Conservation (phyloP, 768 basidiomycete genomes). For the Obba rivulosa region DNA sequence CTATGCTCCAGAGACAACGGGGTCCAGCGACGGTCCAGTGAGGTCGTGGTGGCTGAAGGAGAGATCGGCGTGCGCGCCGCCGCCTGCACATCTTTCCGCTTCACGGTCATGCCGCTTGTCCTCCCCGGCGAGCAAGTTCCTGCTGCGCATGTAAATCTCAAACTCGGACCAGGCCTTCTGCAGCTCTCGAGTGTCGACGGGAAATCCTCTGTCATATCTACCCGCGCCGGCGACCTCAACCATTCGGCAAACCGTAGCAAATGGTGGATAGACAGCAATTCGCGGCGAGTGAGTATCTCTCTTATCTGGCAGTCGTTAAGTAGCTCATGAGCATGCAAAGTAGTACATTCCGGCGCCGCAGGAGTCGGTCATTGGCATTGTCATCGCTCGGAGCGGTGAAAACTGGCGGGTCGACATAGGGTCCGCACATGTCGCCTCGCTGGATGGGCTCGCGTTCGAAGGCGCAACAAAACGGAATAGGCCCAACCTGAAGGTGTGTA, state of each 20-base stretch:
- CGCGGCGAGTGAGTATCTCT: constrained; percentile 63
- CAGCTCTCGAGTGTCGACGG: constrained; percentile 37
- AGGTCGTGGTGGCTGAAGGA: constrained; percentile 1
- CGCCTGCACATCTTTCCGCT: constrained; percentile 1
- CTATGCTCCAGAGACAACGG: too few species aligned
- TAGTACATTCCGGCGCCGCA: constrained; percentile 90
- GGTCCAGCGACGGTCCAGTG: too few species aligned
- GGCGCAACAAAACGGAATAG: constrained; percentile 92
- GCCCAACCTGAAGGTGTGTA: constrained; percentile 81
- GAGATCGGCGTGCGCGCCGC: background rate
- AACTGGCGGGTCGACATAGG: constrained; percentile 95
- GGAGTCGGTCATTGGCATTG: constrained; percentile 83
- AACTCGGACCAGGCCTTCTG: constrained; percentile 79
- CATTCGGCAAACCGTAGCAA: constrained; percentile 68
- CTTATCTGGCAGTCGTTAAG: background rate
- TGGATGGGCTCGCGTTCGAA: constrained; percentile 93
- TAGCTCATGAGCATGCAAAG: constrained; percentile 1
- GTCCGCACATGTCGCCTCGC: constrained; percentile 72
- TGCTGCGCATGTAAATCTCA: constrained; percentile 72
- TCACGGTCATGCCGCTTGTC: constrained; percentile 48
- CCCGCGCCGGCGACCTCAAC: constrained; percentile 64
- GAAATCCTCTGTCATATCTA: constrained; percentile 41
- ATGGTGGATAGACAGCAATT: constrained; percentile 88
- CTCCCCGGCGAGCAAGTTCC: constrained; percentile 80
- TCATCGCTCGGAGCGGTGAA: constrained; percentile 79